These are phyloP conservation scores for Malus hybrid DNA, from an alignment of 331 rosid species.

Conservation along the genomic window DNA sequence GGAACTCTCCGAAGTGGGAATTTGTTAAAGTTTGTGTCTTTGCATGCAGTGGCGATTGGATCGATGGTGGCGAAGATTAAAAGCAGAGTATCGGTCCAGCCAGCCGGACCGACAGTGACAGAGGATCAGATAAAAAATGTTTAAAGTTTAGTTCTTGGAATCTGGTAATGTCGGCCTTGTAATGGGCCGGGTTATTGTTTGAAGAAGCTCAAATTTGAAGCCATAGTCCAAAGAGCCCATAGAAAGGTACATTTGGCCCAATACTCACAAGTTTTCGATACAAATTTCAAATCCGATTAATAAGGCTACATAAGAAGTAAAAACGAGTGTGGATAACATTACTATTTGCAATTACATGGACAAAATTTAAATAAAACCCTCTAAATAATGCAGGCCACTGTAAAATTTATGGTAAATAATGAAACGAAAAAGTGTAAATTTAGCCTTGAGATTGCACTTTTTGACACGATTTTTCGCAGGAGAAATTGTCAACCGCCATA, in stretches of 20 bases:
- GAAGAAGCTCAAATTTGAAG: not conserved
- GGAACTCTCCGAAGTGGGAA: not conserved
- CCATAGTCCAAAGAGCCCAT: not conserved
- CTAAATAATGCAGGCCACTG: not conserved
- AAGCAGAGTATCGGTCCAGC: not conserved
- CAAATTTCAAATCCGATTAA: too few relatives aligned
- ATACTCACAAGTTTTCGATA: too few relatives aligned
- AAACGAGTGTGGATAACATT: too few relatives aligned
- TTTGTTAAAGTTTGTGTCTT: not conserved
- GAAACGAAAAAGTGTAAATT: not conserved
- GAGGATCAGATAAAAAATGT: too few relatives aligned
- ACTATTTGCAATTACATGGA: not conserved
- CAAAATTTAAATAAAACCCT: not conserved
- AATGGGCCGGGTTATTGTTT: not conserved
- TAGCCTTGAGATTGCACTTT: too few relatives aligned
- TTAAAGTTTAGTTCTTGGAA: too few relatives aligned
- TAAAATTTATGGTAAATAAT: not conserved
- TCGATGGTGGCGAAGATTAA: conserved; percentile 4
- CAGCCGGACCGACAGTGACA: conserved; percentile 1
- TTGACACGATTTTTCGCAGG: not conserved
- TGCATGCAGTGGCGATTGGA: conserved; percentile 3
- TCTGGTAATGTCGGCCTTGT: not conserved
- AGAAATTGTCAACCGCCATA: not conserved
- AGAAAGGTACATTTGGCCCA: too few relatives aligned
- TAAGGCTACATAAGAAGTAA: fast-evolving